Conservation (phyloP, 306 rosid species). For the Urtica urens region DNA sequence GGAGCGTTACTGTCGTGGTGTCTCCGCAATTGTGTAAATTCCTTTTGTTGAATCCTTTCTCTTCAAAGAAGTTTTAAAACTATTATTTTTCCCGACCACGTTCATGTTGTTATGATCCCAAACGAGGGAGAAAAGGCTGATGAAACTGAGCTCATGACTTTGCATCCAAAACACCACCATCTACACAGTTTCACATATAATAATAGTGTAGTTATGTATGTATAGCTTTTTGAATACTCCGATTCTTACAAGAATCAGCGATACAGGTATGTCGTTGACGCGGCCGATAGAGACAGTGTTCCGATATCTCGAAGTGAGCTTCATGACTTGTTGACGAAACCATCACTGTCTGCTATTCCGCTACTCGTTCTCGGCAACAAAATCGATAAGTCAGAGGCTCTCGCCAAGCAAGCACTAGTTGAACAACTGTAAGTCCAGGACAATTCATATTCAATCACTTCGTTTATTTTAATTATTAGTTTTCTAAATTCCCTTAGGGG, state of each 20-base stretch:
- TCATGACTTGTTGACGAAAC: slow-evolving; percentile 67
- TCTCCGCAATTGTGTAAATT: slow-evolving; percentile 83
- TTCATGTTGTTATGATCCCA: no score
- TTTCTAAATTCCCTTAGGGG: no score
- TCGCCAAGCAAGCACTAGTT: slow-evolving; percentile 75
- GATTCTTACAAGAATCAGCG: slow-evolving; percentile 17
- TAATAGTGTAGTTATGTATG: no score
- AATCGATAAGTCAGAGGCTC: slow-evolving; percentile 90
- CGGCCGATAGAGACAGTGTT: slow-evolving; percentile 87
- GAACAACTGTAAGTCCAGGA: slow-evolving; percentile 69
- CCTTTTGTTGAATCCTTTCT: slow-evolving; percentile 6
- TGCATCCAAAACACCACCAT: no score
- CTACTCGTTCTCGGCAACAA: slow-evolving; percentile 86
- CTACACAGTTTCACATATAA: no score
- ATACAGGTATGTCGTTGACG: slow-evolving; percentile 76
- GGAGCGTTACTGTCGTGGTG: slow-evolving; percentile 98
- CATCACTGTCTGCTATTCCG: slow-evolving; percentile 64
- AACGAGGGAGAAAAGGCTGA: no score
- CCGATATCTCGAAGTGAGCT: slow-evolving; percentile 81
- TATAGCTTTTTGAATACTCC: no score
- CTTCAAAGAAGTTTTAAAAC: no score
- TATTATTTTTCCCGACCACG: no score
- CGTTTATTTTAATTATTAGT: no score
- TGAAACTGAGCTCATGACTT: no score
- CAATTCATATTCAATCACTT: neutral